phyloP scores from a whole-genome alignment of 169 alveolate species.

The Babesia sp. region DNA sequence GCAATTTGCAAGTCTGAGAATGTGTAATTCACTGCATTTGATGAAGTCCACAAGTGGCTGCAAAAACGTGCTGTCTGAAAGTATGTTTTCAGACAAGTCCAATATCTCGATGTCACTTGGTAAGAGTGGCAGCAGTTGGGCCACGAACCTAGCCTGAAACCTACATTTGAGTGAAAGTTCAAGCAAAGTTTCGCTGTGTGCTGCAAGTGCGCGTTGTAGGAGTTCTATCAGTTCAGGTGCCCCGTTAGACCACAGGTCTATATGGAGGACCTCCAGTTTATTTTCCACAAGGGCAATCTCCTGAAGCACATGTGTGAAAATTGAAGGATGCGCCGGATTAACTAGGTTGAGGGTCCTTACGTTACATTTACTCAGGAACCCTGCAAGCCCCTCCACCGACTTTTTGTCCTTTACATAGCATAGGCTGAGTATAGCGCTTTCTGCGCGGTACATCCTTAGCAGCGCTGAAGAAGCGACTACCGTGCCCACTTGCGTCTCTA shows the following conservation, averaged over 20 bases:
- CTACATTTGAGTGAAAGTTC: slow-evolving; percentile 53
- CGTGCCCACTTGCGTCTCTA: not conserved
- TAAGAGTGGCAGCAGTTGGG: slow-evolving; percentile 15
- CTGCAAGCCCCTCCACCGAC: slow-evolving; percentile 29
- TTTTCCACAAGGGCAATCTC: slow-evolving; percentile 17
- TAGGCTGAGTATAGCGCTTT: slow-evolving; percentile 11
- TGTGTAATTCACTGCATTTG: slow-evolving; percentile 31
- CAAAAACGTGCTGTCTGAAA: slow-evolving; percentile 8
- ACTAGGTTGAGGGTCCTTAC: slow-evolving; percentile 1
- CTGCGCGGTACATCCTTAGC: slow-evolving; percentile 30
- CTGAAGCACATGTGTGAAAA: slow-evolving; percentile 24
- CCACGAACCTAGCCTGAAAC: slow-evolving; percentile 19
- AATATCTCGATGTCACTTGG: slow-evolving; percentile 34
- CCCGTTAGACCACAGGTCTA: slow-evolving; percentile 51
- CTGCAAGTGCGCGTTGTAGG: not conserved
- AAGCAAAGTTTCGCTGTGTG: slow-evolving; percentile 33
- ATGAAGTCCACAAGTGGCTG: slow-evolving; percentile 17
- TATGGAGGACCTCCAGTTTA: slow-evolving; percentile 24
- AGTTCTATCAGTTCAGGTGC: slow-evolving; percentile 26
- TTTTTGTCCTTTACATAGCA: slow-evolving; percentile 28
- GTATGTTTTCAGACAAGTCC: slow-evolving; percentile 59
- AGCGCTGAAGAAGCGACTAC: slow-evolving; percentile 3
- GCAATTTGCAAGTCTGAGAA: slow-evolving; percentile 37
- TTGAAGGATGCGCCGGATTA: slow-evolving; percentile 24
- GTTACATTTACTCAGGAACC: not conserved